Base-by-base conservation (phyloP, 495 filamentous ascomycete species). In the Oidiodendron maius region DNA sequence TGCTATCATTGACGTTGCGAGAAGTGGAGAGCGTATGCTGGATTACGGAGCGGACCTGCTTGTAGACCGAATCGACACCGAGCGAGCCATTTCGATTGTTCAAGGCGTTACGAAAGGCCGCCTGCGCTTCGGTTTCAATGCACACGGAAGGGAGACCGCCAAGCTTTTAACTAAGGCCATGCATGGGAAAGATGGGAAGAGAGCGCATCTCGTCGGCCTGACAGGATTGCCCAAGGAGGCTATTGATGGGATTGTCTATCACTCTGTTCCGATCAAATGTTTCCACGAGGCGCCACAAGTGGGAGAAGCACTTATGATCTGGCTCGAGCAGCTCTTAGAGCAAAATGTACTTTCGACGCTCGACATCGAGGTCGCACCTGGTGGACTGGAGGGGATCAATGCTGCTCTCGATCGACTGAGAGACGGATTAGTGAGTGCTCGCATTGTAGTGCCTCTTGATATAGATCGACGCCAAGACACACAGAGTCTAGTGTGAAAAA, bases 211-310 rank as follows among this genome's bases (percentile, higher is more conserved):
- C 4, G 69, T 86, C 4, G 81, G 81, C 0, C 53, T 86, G 23
- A 80, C 77, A 4, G 83, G 82, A 0, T 47, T 81, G 13, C 83
- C 83, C 0, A 80, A 82, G 55, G 65, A 68, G 41, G 51, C 55
- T 10, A 51, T 66, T 2, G 50, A 64, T 0, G 68, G 71, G 9
- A 69, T 83, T n/a, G 46, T 32, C 13, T 47, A 53, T 21, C 81
- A 87, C 48, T 79, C 69, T 3, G 77, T 86, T 17, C 83, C 82
- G 0, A 83, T 87, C 43, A 87, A 86, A 60, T 50, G 83, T 20
- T 87, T 85, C 53, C 83, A 87, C 53, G 70, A 75, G 42, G 72
- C 77, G 3, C 69, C 75, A 0, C 61, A 64, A 2, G 69, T 85
- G 0, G 82, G 83, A 1, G 74, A 78, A 40, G 61, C 59, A 5